These are phyloP conservation scores for Yamadazyma epiphylla DNA, from an alignment of 1,139 yeast genomes.

Conservation along the genomic window DNA sequence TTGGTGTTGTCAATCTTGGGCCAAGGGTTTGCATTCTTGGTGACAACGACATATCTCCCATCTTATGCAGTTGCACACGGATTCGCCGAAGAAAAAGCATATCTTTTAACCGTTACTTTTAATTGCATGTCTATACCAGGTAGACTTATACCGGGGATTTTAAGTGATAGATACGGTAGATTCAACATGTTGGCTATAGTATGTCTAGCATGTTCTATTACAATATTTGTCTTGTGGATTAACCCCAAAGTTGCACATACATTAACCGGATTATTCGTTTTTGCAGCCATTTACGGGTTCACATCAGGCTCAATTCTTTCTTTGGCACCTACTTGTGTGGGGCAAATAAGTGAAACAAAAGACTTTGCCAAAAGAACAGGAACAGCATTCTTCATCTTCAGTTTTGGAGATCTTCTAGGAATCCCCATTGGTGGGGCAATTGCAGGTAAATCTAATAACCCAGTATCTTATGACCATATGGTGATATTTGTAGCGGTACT, in stretches of 20 bases:
- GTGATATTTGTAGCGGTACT: constrained; percentile 24
- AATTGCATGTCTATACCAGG: constrained; percentile 48
- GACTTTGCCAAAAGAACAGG: constrained; percentile 29
- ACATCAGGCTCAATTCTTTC: constrained; percentile 29
- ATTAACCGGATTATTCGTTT: constrained; percentile 22
- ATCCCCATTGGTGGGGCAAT: constrained; percentile 37
- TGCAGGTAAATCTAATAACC: constrained; percentile 14
- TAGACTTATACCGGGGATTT: constrained; percentile 43
- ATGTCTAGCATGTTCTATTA: constrained; percentile 29
- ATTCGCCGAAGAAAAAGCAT: constrained; percentile 35
- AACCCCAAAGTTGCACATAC: constrained; percentile 26
- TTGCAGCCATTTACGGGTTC: constrained; percentile 27
- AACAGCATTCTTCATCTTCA: constrained; percentile 30
- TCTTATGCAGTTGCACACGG: constrained; percentile 48
- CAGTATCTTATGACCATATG: constrained; percentile 19
- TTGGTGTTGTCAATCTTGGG: constrained; percentile 27
- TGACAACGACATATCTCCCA: constrained; percentile 48
- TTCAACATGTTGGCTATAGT: constrained; percentile 49
- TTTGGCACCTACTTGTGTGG: constrained; percentile 40
- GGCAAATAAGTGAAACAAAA: constrained; percentile 62
- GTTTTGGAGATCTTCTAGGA: constrained; percentile 31
- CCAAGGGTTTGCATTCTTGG: constrained; percentile 42
- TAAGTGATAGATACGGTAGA: constrained; percentile 49
- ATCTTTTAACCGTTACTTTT: constrained; percentile 40
- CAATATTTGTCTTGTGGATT: constrained; percentile 44